Evolutionary conservation across 768 basidiomycete genomes (phyloP).

Genomic region (Rossbeevera mucosa): DNA sequence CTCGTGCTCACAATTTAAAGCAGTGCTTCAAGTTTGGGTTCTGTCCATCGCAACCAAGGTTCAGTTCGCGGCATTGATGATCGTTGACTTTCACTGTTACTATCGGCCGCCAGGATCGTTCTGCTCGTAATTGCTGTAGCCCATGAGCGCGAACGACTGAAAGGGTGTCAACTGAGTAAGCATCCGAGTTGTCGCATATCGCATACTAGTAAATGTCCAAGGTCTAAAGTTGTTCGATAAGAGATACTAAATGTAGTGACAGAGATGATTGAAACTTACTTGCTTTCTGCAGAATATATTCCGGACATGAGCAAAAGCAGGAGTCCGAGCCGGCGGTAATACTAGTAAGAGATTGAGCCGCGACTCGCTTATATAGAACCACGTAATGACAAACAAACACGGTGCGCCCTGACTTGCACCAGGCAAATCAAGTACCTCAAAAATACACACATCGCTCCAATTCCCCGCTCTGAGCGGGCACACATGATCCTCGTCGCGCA

Average conservation of each 20-base stretch:
- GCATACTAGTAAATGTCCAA: constrained; percentile 14
- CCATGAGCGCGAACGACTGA: constrained; percentile 40
- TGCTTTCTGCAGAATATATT: not conserved
- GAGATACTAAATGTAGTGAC: not conserved
- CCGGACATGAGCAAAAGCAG: not conserved
- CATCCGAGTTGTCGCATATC: no score
- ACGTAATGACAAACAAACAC: no score
- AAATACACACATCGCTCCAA: not conserved
- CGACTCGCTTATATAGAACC: no score
- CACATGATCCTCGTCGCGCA: no score
- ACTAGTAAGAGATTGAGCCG: no score
- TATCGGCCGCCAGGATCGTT: constrained; percentile 66
- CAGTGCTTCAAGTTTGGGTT: constrained; percentile 58
- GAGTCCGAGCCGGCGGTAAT: no score
- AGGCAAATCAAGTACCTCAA: no score
- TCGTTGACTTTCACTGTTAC: constrained; percentile 53
- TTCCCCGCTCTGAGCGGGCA: no score
- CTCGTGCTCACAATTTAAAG: constrained; percentile 46
- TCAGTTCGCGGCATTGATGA: constrained; percentile 48
- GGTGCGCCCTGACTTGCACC: no score
- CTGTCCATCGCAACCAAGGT: constrained; percentile 65
- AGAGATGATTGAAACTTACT: not conserved
- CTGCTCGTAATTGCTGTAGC: constrained; percentile 43
- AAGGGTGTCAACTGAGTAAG: not conserved
- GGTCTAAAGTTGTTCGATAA: constrained; percentile 1